phyloP scores from a whole-genome alignment of 768 basidiomycete species.

The Boletus rubroflammeus region DNA sequence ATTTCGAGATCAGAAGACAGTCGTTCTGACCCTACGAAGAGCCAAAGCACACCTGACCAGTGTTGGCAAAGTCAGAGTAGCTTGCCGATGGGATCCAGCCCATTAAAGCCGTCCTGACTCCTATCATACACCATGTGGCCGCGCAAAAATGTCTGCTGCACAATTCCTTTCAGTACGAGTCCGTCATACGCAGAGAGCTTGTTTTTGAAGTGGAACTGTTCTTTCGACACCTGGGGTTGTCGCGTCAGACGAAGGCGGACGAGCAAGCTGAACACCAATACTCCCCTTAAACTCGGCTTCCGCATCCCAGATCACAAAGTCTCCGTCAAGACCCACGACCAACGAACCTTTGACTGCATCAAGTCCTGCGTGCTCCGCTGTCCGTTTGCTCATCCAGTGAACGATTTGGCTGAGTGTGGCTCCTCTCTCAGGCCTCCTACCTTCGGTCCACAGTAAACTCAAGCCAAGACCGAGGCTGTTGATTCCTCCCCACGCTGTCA shows the following conservation, averaged over 20 bases:
- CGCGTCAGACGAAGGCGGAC: slow-evolving; percentile 5
- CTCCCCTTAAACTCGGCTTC: slow-evolving; percentile 42
- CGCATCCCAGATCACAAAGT: slow-evolving; percentile 84
- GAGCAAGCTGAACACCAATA: background rate
- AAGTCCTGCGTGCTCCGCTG: slow-evolving; percentile 80
- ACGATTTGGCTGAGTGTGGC: slow-evolving; percentile 59
- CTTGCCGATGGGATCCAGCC: slow-evolving; percentile 34
- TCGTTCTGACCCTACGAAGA: too few species aligned
- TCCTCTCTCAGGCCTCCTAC: slow-evolving; percentile 45
- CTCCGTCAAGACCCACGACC: slow-evolving; percentile 73
- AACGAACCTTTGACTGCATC: slow-evolving; percentile 68
- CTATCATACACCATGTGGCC: slow-evolving; percentile 64
- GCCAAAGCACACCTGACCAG: background rate
- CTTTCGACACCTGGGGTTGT: slow-evolving; percentile 60
- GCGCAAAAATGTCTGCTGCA: slow-evolving; percentile 76
- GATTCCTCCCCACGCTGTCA: slow-evolving; percentile 94
- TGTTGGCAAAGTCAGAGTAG: slow-evolving; percentile 18
- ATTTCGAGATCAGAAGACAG: too few species aligned
- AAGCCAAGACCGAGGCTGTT: slow-evolving; percentile 87
- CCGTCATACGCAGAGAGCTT: slow-evolving; percentile 91
- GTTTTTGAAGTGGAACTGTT: slow-evolving; percentile 84
- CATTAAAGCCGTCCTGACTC: slow-evolving; percentile 34
- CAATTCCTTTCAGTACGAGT: slow-evolving; percentile 61
- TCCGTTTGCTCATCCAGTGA: slow-evolving; percentile 69
- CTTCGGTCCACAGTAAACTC: slow-evolving; percentile 88